Conservation (phyloP, 2,329 filamentous ascomycete genomes). For the Pseudogymnoascus sp. region DNA sequence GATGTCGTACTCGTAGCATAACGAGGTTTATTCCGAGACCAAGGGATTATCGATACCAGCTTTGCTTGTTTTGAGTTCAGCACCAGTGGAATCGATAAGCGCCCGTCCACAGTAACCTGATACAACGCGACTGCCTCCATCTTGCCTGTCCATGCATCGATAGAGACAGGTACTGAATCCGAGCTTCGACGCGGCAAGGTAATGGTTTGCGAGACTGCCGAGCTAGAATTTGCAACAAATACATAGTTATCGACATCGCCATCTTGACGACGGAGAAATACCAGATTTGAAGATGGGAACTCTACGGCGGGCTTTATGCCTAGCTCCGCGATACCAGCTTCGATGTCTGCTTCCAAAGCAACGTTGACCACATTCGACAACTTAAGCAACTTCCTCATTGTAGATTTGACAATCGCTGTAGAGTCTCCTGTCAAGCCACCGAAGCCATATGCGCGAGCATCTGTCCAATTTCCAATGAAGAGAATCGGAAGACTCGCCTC, state of each 20-base stretch:
- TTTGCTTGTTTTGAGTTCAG: slow-evolving; percentile 3
- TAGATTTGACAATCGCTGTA: slow-evolving; percentile 9
- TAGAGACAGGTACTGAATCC: neutral
- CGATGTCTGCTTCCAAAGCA: neutral
- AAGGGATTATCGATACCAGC: neutral
- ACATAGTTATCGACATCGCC: slow-evolving; percentile 11
- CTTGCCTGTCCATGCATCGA: slow-evolving; percentile 13
- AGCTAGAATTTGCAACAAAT: slow-evolving; percentile 11
- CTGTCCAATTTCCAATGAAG: slow-evolving; percentile 10
- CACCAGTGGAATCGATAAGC: slow-evolving; percentile 5
- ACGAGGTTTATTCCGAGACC: neutral
- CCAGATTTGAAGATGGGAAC: neutral
- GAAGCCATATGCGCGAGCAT: slow-evolving; percentile 1
- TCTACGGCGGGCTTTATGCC: neutral
- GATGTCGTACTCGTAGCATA: neutral
- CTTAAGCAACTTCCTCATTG: neutral
- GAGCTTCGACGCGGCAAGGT: neutral
- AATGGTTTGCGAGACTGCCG: slow-evolving; percentile 6
- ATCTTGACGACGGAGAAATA: slow-evolving; percentile 12
- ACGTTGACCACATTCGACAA: slow-evolving; percentile 7
- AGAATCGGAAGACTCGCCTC: slow-evolving; percentile 10
- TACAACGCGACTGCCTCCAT: slow-evolving; percentile 7
- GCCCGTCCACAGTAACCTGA: neutral
- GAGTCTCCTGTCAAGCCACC: neutral
- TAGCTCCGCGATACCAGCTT: neutral